Evolutionary conservation across 1,139 yeast genomes (phyloP).

Genomic region (Kurtzmaniella quercitrusa): DNA sequence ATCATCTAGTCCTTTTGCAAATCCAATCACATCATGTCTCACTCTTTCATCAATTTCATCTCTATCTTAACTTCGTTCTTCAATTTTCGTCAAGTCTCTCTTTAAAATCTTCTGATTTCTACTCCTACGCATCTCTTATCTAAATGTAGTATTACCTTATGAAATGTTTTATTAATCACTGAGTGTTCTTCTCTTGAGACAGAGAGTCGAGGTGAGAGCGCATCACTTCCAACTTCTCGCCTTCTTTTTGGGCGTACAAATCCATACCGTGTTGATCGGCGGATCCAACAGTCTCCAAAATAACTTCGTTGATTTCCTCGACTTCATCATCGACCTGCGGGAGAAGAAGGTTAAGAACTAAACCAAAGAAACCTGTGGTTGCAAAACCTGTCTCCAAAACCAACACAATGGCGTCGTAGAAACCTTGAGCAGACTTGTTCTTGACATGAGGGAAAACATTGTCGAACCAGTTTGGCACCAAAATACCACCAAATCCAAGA

Average conservation of each 20-base stretch:
- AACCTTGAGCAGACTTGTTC: slow-evolving; percentile 62
- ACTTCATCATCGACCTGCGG: slow-evolving; percentile 70
- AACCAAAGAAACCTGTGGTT: slow-evolving; percentile 72
- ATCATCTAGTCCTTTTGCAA: no score
- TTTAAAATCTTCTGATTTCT: no score
- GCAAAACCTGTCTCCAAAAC: slow-evolving; percentile 90
- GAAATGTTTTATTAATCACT: not conserved
- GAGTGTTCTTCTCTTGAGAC: slow-evolving; percentile 1
- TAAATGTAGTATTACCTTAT: not conserved
- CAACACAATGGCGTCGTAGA: slow-evolving; percentile 72
- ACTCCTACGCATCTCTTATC: no score
- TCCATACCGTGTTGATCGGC: slow-evolving; percentile 41
- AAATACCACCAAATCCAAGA: slow-evolving; percentile 75
- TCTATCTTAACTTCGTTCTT: no score
- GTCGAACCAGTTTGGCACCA: slow-evolving; percentile 74
- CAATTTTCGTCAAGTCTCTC: no score
- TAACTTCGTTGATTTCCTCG: slow-evolving; percentile 46
- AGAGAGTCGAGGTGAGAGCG: slow-evolving; percentile 10
- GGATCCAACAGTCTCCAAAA: slow-evolving; percentile 44
- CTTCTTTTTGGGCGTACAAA: slow-evolving; percentile 33
- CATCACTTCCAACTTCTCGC: slow-evolving; percentile 24
- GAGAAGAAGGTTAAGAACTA: slow-evolving; percentile 62
- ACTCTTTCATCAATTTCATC: no score
- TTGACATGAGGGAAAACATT: slow-evolving; percentile 66
- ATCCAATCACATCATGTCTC: no score